These are phyloP conservation scores for Globisporangium mamillatum DNA, from an alignment of 352 stramenopile species.

Conservation along the genomic window DNA sequence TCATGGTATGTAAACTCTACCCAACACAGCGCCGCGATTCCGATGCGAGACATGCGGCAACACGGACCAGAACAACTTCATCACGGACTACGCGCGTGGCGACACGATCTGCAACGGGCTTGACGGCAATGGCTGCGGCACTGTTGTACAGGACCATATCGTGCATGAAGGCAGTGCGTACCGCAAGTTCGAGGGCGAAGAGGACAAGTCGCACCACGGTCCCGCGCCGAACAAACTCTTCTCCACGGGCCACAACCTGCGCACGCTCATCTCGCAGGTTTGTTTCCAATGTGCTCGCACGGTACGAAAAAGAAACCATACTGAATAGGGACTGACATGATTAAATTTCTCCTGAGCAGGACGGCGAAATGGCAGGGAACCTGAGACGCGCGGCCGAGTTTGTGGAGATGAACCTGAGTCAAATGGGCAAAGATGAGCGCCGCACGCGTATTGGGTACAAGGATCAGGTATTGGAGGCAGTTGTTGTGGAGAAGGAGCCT, in stretches of 20 bases:
- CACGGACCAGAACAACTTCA: constrained; percentile 89
- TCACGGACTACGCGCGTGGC: constrained; percentile 85
- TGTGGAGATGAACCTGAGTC: constrained; percentile 95
- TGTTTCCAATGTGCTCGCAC: not conserved
- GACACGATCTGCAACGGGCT: constrained; percentile 87
- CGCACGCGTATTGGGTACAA: constrained; percentile 97
- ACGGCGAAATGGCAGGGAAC: constrained; percentile 85
- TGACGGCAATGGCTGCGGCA: constrained; percentile 90
- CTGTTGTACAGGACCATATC: constrained; percentile 93
- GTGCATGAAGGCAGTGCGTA: constrained; percentile 95
- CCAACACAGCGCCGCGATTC: constrained; percentile 63
- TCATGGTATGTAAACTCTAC: not conserved
- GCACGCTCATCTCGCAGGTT: constrained; percentile 91
- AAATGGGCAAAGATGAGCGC: constrained; percentile 96
- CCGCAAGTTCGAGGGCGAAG: constrained; percentile 97
- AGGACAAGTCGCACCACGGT: constrained; percentile 96
- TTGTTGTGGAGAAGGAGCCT: not conserved
- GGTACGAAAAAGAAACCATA: not conserved
- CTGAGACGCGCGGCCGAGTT: constrained; percentile 85
- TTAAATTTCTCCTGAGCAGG: constrained; percentile 28
- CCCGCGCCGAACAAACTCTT: constrained; percentile 94
- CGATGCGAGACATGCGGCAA: constrained; percentile 86
- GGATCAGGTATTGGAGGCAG: constrained; percentile 85
- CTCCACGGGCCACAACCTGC: constrained; percentile 94
- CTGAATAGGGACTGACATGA: not conserved